Base-by-base conservation (phyloP, 495 filamentous ascomycete genomes). In the Aspergillus diversus region DNA sequence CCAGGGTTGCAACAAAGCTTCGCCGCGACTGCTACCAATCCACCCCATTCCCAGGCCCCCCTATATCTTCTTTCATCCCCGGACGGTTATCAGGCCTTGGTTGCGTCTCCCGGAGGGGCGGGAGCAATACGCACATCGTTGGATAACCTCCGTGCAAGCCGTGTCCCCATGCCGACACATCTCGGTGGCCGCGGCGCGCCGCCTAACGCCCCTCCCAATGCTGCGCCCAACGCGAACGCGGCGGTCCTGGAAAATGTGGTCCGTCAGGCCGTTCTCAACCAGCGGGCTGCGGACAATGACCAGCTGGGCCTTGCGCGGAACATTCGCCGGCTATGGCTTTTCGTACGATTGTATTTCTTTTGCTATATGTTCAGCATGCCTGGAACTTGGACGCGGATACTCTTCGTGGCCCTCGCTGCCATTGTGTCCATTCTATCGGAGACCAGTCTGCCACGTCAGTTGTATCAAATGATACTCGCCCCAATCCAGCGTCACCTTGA, bases 361-460 rank as follows among this genome's bases (percentile, higher is more conserved):
- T 85, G 91, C 39, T 94, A 90, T 78, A 86, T 92, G 73, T 90
- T 94, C 63, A 90, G 89, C 16, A 84, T 86, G 7, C 84, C 86
- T n/a, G 84, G 86, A 33, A 84, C 88, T 48, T 93, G 88, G 88
- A 83, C 84, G 7, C 85, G 91, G 37, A 87, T 85, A 64, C 60
- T 91, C 15, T 83, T 89, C 33, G 80, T 94, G 37, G 75, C 83
- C n/a, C 66, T 83, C 3, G 75, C 89, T 13, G 82, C 86, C 1
- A 63, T 88, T 11, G 64, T 83, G 7, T 77, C 91, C 9, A 84
- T 92, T 47, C 71, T 91, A 1, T 80, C 88, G 0, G 88, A 92
- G 64, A 86, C 87, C 0, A 86, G 87, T 5, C 61, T 90, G 31
- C 80, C 90, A 33, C 83, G 84, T 49, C 83, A 81, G 4, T 33